Base-by-base conservation (phyloP, 441 rosid species). In the Aleurites moluccanus region DNA sequence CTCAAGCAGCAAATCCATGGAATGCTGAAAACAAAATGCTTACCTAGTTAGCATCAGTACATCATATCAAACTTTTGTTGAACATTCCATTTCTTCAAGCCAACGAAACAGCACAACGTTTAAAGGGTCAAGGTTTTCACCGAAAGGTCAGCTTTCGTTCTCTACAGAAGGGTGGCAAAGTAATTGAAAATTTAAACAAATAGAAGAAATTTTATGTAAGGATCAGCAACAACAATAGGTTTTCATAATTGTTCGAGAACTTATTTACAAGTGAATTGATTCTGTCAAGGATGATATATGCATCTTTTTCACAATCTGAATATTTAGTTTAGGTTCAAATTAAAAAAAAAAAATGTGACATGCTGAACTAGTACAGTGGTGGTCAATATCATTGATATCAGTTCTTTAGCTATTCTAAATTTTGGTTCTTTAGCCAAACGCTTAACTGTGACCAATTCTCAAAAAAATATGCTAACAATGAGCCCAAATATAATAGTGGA, bases 1-100 rank as follows among this genome's bases (percentile, higher is more conserved):
- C 72, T 64, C 14, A 35, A 72, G 80, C 87, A 78, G 52, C 82
- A 78, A 52, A 61, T 38, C 72, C 80, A 63, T 52, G 72, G 67
- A 35, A 61, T 57, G 69, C 76, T 73, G 78, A 23, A 42, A 62
- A 64, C 72, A 64, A 33, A n/a, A 64, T 28, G 2, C 64, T 55
- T 56, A 60, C 76, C 80, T 67, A 77, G 68, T 57, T 57, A 73
- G 47, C 55, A 56, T 38, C 28, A 57, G 15, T 20, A 23, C 23
- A 61, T n/a, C n/a, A n/a, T 8, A 10, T 20, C 14, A 20, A 38
- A 33, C 23, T 20, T 63, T 5, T 10, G 4, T 23, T n/a, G 61
- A 21, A 56, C 28, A 56, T 13, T 21, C 28, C 13, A 0, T 21
- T n/a, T n/a, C n/a, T n/a, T n/a, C n/a, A n/a, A n/a, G n/a, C n/a